Conservation (phyloP, 306 rosid species). For the Dalbergia cochinchinensis region DNA sequence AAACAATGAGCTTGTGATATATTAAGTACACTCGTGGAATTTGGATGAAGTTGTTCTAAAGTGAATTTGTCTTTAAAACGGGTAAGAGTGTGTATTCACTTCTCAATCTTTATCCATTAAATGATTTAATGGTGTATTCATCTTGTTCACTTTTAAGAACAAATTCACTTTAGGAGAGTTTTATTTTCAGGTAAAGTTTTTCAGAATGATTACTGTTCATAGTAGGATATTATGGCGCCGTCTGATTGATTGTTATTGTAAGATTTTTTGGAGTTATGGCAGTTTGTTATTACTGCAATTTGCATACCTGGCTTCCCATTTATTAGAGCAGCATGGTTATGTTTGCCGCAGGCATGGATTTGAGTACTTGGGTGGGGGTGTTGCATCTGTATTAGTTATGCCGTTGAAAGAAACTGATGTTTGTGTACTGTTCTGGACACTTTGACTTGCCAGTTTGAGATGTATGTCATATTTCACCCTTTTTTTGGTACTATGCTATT, state of each 20-base stretch:
- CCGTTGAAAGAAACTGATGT: background rate
- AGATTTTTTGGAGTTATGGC: no score
- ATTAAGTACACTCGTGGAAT: background rate
- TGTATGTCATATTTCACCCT: background rate
- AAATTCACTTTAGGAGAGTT: background rate
- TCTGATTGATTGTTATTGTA: no score
- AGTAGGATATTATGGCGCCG: no score
- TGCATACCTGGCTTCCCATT: no score
- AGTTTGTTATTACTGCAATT: no score
- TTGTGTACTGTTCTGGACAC: background rate
- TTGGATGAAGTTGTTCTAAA: background rate
- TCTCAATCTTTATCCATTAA: background rate
- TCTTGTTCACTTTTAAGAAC: background rate
- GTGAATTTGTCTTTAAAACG: background rate
- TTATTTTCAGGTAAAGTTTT: background rate
- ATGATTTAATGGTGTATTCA: background rate
- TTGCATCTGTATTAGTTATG: background rate
- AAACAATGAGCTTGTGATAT: background rate
- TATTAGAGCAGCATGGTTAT: no score
- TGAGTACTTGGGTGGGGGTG: no score
- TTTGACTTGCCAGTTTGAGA: background rate
- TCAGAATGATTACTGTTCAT: no score
- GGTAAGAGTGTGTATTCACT: background rate
- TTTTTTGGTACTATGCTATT: background rate
- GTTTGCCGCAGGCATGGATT: no score